Conservation (phyloP, 2,329 filamentous ascomycete genomes). For the Rosellinia necatrix region DNA sequence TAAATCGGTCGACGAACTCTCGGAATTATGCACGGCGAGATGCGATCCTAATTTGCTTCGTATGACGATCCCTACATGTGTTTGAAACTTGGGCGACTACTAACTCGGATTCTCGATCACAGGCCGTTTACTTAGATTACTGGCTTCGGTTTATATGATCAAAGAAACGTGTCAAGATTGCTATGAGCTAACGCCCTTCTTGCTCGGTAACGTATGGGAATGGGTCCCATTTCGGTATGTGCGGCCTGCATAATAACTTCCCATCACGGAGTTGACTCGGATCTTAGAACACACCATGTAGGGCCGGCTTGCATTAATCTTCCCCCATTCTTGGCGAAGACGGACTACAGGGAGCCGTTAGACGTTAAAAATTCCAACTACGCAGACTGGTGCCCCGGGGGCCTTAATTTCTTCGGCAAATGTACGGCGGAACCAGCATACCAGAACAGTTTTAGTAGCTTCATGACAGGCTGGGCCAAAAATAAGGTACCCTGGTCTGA, state of each 20-base stretch:
- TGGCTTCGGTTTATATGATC: constrained; percentile 31
- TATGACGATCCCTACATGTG: constrained; percentile 3
- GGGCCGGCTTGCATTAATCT: constrained; percentile 20
- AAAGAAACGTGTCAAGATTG: constrained; percentile 34
- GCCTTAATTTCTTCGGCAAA: constrained; percentile 32
- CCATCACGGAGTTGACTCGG: neutral
- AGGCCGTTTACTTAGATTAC: constrained; percentile 32
- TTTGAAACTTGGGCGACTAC: neutral
- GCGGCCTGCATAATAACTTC: neutral
- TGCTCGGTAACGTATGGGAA: constrained; percentile 33
- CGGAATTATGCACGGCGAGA: constrained; percentile 21
- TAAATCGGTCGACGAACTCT: constrained; percentile 28
- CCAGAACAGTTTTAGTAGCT: constrained; percentile 34
- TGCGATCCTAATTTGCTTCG: constrained; percentile 33
- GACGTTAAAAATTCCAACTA: constrained; percentile 31
- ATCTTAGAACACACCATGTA: constrained; percentile 24
- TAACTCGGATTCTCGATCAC: neutral
- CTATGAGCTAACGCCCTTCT: constrained; percentile 36
- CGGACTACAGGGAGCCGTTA: constrained; percentile 30
- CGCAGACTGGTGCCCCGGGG: constrained; percentile 27
- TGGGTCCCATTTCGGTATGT: constrained; percentile 29
- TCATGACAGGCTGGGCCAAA: constrained; percentile 30
- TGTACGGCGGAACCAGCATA: constrained; percentile 26
- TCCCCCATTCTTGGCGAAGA: constrained; percentile 31
- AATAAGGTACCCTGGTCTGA: constrained; percentile 35